Percentiles rank a stretch among this genome's conserved stretches.
These are phyloP conservation scores for Mrakia blollopis DNA, from an alignment of 768 basidiomycete genomes.

Conservation along the genomic window DNA sequence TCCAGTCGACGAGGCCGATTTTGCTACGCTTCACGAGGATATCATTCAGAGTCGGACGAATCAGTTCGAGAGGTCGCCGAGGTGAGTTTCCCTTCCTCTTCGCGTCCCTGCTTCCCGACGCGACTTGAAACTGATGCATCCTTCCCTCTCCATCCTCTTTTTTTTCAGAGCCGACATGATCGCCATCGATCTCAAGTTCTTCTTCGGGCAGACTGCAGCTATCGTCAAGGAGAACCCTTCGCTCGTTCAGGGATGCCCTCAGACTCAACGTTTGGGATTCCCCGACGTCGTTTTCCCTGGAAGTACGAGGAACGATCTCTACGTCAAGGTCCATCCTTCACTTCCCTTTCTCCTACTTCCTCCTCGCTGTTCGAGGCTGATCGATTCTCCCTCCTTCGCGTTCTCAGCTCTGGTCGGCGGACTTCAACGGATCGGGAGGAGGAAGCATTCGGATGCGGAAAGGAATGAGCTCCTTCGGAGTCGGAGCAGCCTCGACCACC, in stretches of 20 bases:
- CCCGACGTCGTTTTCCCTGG: conserved; percentile 94
- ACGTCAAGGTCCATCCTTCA: conserved; percentile 74
- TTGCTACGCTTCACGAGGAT: conserved; percentile 92
- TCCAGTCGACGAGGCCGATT: conserved; percentile 73
- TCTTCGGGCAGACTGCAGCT: conserved; percentile 71
- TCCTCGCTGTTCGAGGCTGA: neutral
- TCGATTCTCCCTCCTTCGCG: neutral
- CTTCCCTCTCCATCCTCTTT: neutral
- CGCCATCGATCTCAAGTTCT: conserved; percentile 76
- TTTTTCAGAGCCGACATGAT: conserved; percentile 73
- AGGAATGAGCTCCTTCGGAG: conserved; percentile 23
- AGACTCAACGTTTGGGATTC: conserved; percentile 83
- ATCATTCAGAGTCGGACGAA: conserved; percentile 72
- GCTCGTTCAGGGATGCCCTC: conserved; percentile 70
- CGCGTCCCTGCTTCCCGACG: conserved; percentile 3
- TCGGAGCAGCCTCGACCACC: conserved; percentile 50
- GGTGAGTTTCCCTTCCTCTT: conserved; percentile 51
- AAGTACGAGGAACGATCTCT: conserved; percentile 86
- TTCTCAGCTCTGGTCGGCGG: conserved; percentile 76
- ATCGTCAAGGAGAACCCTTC: conserved; percentile 80
- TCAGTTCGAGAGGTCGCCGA: conserved; percentile 75
- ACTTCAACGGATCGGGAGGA: conserved; percentile 57
- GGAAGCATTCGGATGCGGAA: conserved; percentile 42
- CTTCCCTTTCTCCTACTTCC: too few species aligned
- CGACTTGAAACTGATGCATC: neutral